Base-by-base conservation (phyloP, 345 rosid genomes). In the Eucalyptus pauciflora region DNA sequence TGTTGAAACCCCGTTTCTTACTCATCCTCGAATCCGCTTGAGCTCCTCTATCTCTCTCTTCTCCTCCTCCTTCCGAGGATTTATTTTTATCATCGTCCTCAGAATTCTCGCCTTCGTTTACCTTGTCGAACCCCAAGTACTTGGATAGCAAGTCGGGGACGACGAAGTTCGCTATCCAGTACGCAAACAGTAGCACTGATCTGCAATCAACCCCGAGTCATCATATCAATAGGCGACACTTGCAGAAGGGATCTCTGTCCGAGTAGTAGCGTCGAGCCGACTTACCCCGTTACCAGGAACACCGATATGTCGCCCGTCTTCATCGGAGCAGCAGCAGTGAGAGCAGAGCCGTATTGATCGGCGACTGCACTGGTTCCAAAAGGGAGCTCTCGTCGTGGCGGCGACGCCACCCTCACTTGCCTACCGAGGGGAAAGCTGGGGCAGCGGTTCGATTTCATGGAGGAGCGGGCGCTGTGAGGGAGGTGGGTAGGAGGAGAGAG, bases 221-320 rank as follows among this genome's bases (percentile, higher is more conserved):
- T 29, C 87, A 49, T 22, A 50, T 31, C 31, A 5, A 16, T 45
- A 22, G 31, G n/a, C 45, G 49, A 80, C 48, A 41, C 85, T 41
- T 20, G 51, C 22, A 10, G 31, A 83, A 29, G 14, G 22, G 48
- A 25, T 10, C 5, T 37, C 31, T n/a, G 24, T 14, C 10, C 41
- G 13, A 20, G 43, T 9, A 24, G 33, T 86, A 60, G 13, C 24
- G 13, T 69, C 29, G 62, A 83, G 25, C 14, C 13, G 46, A 18
- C 86, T 11, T 37, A 93, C 96, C 96, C 90, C 37, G 94, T 92
- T 60, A 31, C 86, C 22, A 94, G 92, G 51, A 95, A 81, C 49
- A 87, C 92, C 13, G 90, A 89, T 46, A 91, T 83, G 37, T 93
- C 94, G 10, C 93, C 94, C 4, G 91, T 79, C 46, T 88, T 56